Conservation (phyloP, 2,329 filamentous ascomycete species). For the Passalora sequoiae region DNA sequence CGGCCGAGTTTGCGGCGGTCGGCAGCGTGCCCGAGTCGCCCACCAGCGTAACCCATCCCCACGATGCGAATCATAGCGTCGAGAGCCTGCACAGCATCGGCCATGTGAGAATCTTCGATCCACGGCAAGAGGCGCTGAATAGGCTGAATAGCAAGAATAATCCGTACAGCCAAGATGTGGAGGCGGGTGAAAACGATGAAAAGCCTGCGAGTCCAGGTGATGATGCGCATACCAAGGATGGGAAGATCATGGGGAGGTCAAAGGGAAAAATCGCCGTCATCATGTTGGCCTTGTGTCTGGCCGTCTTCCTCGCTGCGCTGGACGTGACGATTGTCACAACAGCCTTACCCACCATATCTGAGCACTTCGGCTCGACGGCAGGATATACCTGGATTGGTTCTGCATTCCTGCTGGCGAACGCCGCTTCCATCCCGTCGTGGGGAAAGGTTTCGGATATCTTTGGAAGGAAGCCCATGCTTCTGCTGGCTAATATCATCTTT, state of each 20-base stretch:
- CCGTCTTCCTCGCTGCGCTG: conserved; percentile 55
- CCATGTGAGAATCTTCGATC: neutral
- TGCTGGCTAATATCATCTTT: conserved; percentile 55
- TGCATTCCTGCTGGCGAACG: conserved; percentile 47
- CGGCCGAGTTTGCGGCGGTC: neutral
- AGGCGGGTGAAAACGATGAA: conserved; percentile 12
- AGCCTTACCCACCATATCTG: conserved; percentile 21
- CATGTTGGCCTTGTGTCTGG: conserved; percentile 48
- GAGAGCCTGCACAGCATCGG: conserved; percentile 1
- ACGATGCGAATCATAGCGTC: neutral
- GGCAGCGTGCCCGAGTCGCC: neutral
- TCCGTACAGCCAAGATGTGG: neutral
- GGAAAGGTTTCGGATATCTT: conserved; percentile 44
- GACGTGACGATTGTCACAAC: conserved; percentile 43
- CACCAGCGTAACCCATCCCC: neutral
- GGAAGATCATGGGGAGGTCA: conserved; percentile 26
- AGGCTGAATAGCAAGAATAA: neutral
- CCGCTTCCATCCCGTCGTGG: conserved; percentile 28
- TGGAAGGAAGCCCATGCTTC: conserved; percentile 55
- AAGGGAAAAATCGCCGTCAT: conserved; percentile 44
- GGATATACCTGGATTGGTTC: conserved; percentile 53
- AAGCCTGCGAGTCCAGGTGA: conserved; percentile 18
- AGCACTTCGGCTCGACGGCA: conserved; percentile 47
- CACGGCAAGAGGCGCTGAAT: neutral
- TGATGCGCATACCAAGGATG: conserved; percentile 18